Percentiles rank a stretch among this genome's conserved stretches.
phyloP scores from a whole-genome alignment of 2,329 filamentous ascomycete species.

The Botrytis aclada region DNA sequence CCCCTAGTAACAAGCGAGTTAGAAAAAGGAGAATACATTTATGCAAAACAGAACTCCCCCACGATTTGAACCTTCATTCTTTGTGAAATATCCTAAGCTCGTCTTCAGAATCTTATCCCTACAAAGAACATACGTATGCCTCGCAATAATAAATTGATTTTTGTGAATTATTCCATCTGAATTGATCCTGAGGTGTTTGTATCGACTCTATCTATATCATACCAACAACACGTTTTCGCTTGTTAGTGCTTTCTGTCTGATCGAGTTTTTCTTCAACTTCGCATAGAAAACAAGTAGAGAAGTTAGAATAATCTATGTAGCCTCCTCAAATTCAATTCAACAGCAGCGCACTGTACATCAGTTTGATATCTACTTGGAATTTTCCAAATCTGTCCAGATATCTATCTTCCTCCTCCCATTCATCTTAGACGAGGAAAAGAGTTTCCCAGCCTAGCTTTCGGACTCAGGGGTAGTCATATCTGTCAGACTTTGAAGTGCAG shows the following conservation, averaged over 20 bases:
- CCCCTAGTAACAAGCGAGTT: background rate
- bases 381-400: background rate
- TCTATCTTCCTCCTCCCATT: background rate
- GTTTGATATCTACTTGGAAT: background rate
- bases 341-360: background rate
- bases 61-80: too few species aligned
- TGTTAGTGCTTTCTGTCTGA: background rate
- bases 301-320: background rate
- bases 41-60: background rate
- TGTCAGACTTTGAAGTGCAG: background rate
- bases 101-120: fast-evolving
- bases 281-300: background rate
- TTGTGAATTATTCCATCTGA: background rate
- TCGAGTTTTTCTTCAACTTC: background rate
- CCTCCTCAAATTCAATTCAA: background rate
- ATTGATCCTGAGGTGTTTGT: background rate
- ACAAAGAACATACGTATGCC: background rate
- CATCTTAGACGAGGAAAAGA: background rate
- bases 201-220: background rate
- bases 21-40: background rate
- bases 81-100: too few species aligned
- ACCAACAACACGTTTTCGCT: background rate
- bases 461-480: background rate
- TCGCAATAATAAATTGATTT: background rate
- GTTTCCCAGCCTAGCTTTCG: background rate